Percentiles rank a stretch among this genome's conserved stretches.
These are phyloP conservation scores for Senecio squalidus DNA, from an alignment of 140 eudicot genomes.

Conservation along the genomic window DNA sequence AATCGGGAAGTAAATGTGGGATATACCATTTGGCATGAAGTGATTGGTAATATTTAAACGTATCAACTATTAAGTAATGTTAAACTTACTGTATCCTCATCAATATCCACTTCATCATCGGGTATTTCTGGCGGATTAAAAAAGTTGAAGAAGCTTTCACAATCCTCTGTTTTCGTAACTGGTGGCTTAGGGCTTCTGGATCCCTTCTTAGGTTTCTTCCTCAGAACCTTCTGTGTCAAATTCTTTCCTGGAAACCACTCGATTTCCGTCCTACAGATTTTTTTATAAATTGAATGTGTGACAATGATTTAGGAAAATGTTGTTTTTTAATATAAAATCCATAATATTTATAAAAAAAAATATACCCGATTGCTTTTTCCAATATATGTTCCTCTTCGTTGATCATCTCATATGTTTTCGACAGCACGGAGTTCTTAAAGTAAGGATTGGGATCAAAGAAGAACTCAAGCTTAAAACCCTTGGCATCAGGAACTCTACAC, in stretches of 20 bases:
- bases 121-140: slow-evolving; percentile 79
- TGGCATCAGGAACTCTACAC: slow-evolving; percentile 37
- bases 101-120: slow-evolving; percentile 60
- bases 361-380: slow-evolving; percentile 83
- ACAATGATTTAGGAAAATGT: not conserved
- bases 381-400: slow-evolving; percentile 82
- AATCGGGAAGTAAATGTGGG: not conserved
- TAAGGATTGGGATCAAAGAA: slow-evolving; percentile 55
- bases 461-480: slow-evolving; percentile 68
- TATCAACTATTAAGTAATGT: not conserved
- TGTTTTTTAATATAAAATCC: not conserved
- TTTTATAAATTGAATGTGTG: not conserved
- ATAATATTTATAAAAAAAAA: not conserved
- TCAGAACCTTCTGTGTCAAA: slow-evolving; percentile 67
- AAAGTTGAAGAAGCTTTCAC: slow-evolving; percentile 88
- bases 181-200: slow-evolving; percentile 53
- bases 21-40: not conserved
- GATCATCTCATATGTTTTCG: slow-evolving; percentile 67
- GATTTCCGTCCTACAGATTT: slow-evolving; percentile 58
- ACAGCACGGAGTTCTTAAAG: slow-evolving; percentile 43
- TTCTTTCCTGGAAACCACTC: slow-evolving; percentile 80
- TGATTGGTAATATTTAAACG: not conserved
- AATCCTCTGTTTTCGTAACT: slow-evolving; percentile 51
- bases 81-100: slow-evolving; percentile 59
- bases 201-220: slow-evolving; percentile 79